Percentiles rank a stretch among this genome's conserved stretches.
Conservation (phyloP, 306 rosid species). For the Vigna mungo region DNA sequence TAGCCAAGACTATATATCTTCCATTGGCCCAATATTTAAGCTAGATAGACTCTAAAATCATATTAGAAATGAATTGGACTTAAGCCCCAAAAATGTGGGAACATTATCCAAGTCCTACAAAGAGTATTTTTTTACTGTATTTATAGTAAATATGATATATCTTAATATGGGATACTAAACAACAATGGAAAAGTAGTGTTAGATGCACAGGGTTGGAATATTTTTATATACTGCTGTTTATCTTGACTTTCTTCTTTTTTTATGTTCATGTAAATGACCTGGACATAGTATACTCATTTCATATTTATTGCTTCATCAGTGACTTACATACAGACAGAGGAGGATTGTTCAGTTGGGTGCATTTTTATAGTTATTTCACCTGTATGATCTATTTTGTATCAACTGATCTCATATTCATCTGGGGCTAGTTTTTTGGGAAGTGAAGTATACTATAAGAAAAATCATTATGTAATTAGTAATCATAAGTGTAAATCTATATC, state of each 20-base stretch:
- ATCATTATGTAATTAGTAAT: not conserved
- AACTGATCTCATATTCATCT: too few relatives aligned
- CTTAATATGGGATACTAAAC: too few relatives aligned
- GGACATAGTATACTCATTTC: not conserved
- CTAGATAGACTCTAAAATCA: too few relatives aligned
- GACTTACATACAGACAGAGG: not conserved
- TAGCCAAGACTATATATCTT: not conserved
- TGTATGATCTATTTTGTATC: not conserved
- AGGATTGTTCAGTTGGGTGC: not conserved
- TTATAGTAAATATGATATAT: too few relatives aligned
- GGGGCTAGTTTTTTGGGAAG: not conserved
- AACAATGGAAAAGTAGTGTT: too few relatives aligned
- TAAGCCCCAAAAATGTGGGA: not conserved
- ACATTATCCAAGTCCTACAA: too few relatives aligned
- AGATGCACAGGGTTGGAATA: too few relatives aligned
- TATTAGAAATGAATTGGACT: not conserved
- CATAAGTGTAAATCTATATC: too few relatives aligned
- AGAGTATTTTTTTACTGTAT: too few relatives aligned
- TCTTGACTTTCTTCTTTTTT: not conserved
- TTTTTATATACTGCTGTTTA: not conserved
- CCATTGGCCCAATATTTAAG: not conserved
- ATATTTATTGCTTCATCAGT: not conserved
- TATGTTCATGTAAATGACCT: not conserved
- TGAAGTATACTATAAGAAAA: not conserved
- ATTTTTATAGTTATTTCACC: not conserved